phyloP scores from a whole-genome alignment of 495 filamentous ascomycete genomes.

The Neurospora africana region DNA sequence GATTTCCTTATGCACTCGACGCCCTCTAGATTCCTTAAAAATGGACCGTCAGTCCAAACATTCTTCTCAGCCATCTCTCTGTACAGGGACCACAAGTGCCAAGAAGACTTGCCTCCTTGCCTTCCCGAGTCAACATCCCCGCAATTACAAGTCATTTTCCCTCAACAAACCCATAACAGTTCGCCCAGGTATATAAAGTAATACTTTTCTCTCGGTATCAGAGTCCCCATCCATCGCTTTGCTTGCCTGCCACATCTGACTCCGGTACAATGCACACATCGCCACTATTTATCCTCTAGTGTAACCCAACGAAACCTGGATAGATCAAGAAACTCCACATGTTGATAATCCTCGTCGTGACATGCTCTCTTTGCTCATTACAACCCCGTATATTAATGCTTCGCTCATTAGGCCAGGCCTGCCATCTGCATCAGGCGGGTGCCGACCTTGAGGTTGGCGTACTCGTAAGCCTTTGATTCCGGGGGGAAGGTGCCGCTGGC shows the following conservation, averaged over 20 bases:
- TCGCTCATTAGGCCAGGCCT: constrained; percentile 17
- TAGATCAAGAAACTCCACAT: neutral
- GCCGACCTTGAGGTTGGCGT: constrained; percentile 41
- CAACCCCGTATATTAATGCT: neutral
- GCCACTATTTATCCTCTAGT: neutral
- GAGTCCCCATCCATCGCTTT: neutral
- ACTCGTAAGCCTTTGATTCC: constrained; percentile 50
- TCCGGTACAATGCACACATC: neutral
- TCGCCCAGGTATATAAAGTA: neutral
- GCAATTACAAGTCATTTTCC: neutral
- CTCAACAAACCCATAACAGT: neutral
- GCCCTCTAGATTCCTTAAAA: neutral
- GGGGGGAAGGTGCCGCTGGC: constrained; percentile 72
- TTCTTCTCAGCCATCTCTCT: neutral
- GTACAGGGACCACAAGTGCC: neutral
- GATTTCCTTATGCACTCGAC: neutral
- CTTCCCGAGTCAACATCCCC: neutral
- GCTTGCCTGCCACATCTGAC: neutral
- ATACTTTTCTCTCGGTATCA: neutral
- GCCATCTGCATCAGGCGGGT: constrained; percentile 33
- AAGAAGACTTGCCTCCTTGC: neutral
- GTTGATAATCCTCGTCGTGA: neutral
- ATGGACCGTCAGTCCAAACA: neutral
- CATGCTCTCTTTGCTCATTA: neutral
- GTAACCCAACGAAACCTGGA: neutral